Evolutionary conservation across 2,329 filamentous ascomycete species (phyloP), one percentile per base, ranked within the genome.

Genomic region (Leptographium lundbergii): DNA sequence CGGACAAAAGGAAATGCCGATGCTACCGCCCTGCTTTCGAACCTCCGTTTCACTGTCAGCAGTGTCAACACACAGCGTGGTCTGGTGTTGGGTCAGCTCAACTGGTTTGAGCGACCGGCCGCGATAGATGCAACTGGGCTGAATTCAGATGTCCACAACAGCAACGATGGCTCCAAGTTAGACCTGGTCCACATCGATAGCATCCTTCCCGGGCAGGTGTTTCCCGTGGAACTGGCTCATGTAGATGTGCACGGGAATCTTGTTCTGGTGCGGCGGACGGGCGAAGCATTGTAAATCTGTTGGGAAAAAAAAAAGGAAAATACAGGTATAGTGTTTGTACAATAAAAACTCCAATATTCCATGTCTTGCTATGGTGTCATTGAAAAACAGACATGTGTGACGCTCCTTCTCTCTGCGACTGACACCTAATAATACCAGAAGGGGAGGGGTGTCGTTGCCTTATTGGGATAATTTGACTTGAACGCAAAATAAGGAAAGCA

Each of bases 191-290:
- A 75, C 59, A 69, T 70, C n/a, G 73, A 81, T 27, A 65, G 59
- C 25, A 66, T 82, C 25, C 69, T 69, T 32, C 62, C 74, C 9
- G 80, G 77, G 6, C 81, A 84, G 66, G 69, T 75, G n/a, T 78
- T 81, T 61, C 75, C 80, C 62, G 82, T 84, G 36, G 75, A 78
- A 67, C 70, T 86, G 47, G 64, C 62, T n/a, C 70, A 82, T 61
- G 68, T 85, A 61, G 79, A 83, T 63, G 75, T 81, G 29, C 74
- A 78, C 64, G 65, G 67, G 19, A 71, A 72, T 45, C 68, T 69
- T 50, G 72, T 84, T 50, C 62, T 69, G 13, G 79, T 83, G 61
- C 75, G 59, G 27, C 60, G 61, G 14, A 39, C 48, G 6, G 45
- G 51, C 25, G 17, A 56, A 24, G 48, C 48, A 3, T 11, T 36